These are phyloP conservation scores for Beauveria scarabaeidicola DNA, from an alignment of 2,329 filamentous ascomycete species.

Conservation along the genomic window DNA sequence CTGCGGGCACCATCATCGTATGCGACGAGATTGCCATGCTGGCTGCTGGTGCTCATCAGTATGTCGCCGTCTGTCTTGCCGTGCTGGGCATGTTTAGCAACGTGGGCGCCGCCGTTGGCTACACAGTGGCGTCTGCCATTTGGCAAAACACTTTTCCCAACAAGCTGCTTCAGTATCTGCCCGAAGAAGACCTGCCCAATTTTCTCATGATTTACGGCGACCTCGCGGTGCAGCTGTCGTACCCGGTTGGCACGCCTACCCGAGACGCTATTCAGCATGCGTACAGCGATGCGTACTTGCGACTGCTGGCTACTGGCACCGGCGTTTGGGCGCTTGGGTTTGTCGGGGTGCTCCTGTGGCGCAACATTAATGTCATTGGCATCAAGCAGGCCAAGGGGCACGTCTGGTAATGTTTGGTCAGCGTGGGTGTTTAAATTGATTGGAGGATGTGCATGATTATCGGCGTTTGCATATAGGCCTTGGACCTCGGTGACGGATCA, in stretches of 20 bases:
- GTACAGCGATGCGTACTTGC: conserved; percentile 43
- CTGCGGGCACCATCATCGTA: conserved; percentile 16
- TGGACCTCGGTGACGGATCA: too few species aligned
- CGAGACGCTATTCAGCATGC: conserved; percentile 48
- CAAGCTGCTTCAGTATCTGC: conserved; percentile 43
- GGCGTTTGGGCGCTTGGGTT: conserved; percentile 25
- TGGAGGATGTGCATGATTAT: background rate
- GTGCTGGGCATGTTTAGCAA: conserved; percentile 20
- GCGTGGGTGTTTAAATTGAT: conserved; percentile 8
- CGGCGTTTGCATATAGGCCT: background rate
- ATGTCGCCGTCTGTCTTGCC: conserved; percentile 24
- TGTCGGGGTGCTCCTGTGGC: conserved; percentile 36
- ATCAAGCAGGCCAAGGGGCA: conserved; percentile 40
- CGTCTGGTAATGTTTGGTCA: conserved; percentile 14
- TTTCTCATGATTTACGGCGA: conserved; percentile 43
- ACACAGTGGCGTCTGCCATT: conserved; percentile 23
- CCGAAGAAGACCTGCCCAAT: conserved; percentile 28
- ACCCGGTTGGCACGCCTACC: conserved; percentile 33
- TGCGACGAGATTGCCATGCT: conserved; percentile 23
- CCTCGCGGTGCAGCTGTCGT: conserved; percentile 42
- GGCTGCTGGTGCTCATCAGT: conserved; percentile 20
- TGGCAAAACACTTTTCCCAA: conserved; percentile 25
- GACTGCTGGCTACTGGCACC: conserved; percentile 35
- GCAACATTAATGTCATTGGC: conserved; percentile 41
- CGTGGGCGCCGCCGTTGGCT: conserved; percentile 22